Conservation (phyloP, 352 stramenopile species). For the Globisporangium emineosum region DNA sequence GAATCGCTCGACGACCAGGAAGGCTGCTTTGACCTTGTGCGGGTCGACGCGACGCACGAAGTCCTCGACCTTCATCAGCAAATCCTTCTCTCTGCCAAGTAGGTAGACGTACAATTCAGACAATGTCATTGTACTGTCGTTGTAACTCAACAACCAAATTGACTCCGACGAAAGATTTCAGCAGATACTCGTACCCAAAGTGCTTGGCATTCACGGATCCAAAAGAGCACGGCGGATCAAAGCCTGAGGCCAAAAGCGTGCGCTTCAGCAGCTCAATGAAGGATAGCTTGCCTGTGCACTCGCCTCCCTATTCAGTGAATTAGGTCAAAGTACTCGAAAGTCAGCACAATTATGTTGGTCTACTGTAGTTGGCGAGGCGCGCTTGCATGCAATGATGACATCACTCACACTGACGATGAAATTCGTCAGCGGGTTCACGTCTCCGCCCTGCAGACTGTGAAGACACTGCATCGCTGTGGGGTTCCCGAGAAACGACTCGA, state of each 20-base stretch:
- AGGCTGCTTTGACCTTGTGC: slow-evolving; percentile 23
- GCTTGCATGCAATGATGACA: too few species aligned
- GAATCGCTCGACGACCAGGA: slow-evolving; percentile 57
- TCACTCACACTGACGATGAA: slow-evolving; percentile 59
- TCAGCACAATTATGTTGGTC: background rate
- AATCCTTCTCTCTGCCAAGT: slow-evolving; percentile 42
- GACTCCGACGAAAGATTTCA: background rate
- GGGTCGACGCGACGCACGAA: slow-evolving; percentile 24
- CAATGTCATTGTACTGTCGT: too few species aligned
- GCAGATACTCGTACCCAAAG: slow-evolving; percentile 27
- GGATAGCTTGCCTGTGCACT: slow-evolving; percentile 47
- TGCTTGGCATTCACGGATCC: slow-evolving; percentile 37
- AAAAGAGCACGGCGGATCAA: slow-evolving; percentile 26
- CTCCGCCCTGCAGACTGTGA: slow-evolving; percentile 13
- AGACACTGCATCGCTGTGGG: slow-evolving; percentile 28
- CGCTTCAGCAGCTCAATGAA: slow-evolving; percentile 43
- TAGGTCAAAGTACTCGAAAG: background rate
- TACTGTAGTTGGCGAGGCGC: too few species aligned
- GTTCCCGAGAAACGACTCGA: slow-evolving; percentile 53
- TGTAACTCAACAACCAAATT: background rate
- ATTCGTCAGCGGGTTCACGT: slow-evolving; percentile 32
- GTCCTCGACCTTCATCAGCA: slow-evolving; percentile 37
- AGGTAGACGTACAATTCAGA: background rate
- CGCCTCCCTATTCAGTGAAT: slow-evolving; percentile 31
- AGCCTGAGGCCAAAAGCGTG: slow-evolving; percentile 20